Percentiles rank a stretch among this genome's conserved stretches.
These are phyloP conservation scores for Sarcodon aspratus DNA, from an alignment of 768 basidiomycete species.

Conservation along the genomic window DNA sequence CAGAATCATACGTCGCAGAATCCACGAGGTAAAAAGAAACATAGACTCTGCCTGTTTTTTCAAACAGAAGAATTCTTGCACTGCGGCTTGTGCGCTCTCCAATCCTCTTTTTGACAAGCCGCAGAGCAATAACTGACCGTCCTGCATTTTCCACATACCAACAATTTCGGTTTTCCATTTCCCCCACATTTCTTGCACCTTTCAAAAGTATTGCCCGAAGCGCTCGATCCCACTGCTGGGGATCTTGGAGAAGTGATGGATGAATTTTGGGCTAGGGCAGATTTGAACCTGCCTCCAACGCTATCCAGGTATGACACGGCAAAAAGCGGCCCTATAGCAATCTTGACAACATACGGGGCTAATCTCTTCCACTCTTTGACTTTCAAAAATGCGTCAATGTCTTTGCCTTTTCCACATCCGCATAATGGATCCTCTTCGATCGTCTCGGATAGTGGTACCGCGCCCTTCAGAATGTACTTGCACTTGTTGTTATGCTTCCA, in stretches of 20 bases:
- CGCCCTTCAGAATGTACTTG: slow-evolving; percentile 27
- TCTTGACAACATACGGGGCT: slow-evolving; percentile 32
- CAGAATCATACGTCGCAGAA: too few species aligned
- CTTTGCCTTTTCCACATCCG: slow-evolving; percentile 35
- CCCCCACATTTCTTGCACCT: slow-evolving; percentile 20
- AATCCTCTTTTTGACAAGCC: slow-evolving; percentile 34
- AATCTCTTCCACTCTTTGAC: slow-evolving; percentile 25
- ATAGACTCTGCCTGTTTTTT: too few species aligned
- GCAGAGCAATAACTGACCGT: slow-evolving; percentile 28
- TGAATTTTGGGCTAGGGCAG: too few species aligned
- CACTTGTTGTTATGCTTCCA: slow-evolving; percentile 38
- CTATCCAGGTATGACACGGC: slow-evolving; percentile 36
- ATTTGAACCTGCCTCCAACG: slow-evolving; percentile 17
- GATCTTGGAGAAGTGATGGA: too few species aligned
- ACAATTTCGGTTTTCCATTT: slow-evolving; percentile 20
- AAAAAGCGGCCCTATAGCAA: slow-evolving; percentile 44
- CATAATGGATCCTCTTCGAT: slow-evolving; percentile 33
- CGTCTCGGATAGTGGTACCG: slow-evolving; percentile 27
- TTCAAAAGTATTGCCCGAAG: neutral
- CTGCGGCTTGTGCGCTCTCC: slow-evolving; percentile 32
- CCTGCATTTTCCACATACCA: slow-evolving; percentile 27
- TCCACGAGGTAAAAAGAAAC: too few species aligned
- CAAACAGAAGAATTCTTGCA: slow-evolving; percentile 16
- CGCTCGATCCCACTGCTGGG: too few species aligned
- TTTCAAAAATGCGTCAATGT: slow-evolving; percentile 25